phyloP scores from a whole-genome alignment of 495 filamentous ascomycete genomes.

The Extremus antarcticus region DNA sequence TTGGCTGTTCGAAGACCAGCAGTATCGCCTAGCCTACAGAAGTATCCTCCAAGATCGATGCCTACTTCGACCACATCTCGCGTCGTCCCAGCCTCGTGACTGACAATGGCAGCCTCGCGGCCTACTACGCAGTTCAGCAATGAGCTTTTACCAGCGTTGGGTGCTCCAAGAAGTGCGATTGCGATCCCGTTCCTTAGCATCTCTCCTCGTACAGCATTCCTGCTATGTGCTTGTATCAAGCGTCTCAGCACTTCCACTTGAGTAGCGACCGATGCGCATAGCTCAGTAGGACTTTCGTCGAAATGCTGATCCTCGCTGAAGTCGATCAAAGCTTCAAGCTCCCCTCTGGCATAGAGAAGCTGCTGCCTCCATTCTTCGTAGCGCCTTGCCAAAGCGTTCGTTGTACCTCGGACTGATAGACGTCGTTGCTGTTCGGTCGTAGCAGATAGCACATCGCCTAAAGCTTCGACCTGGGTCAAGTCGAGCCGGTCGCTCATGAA shows the following conservation, averaged over 20 bases:
- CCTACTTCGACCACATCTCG: constrained; percentile 88
- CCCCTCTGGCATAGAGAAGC: constrained; percentile 71
- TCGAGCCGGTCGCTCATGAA: constrained; percentile 80
- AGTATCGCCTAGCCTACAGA: constrained; percentile 83
- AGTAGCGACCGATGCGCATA: constrained; percentile 54
- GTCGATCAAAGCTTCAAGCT: constrained; percentile 91
- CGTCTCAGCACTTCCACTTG: constrained; percentile 49
- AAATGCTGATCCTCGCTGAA: constrained; percentile 97
- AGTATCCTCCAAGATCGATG: constrained; percentile 79
- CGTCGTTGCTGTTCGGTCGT: constrained; percentile 90
- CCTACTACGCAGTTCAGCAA: constrained; percentile 87
- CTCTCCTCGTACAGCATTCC: constrained; percentile 73
- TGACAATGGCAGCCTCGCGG: constrained; percentile 89
- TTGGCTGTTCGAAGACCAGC: constrained; percentile 57
- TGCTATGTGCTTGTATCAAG: constrained; percentile 55
- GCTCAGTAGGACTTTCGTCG: constrained; percentile 66
- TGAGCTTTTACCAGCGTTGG: constrained; percentile 92
- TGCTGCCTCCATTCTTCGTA: constrained; percentile 78
- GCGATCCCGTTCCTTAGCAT: constrained; percentile 75
- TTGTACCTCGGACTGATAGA: constrained; percentile 68
- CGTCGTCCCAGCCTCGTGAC: constrained; percentile 81
- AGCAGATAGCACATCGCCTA: constrained; percentile 74
- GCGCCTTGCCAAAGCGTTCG: constrained; percentile 47
- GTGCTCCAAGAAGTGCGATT: constrained; percentile 76
- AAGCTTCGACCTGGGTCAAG: constrained; percentile 86